Evolutionary conservation across 2,329 filamentous ascomycete genomes (phyloP).

Genomic region (Rutstroemia sp.): DNA sequence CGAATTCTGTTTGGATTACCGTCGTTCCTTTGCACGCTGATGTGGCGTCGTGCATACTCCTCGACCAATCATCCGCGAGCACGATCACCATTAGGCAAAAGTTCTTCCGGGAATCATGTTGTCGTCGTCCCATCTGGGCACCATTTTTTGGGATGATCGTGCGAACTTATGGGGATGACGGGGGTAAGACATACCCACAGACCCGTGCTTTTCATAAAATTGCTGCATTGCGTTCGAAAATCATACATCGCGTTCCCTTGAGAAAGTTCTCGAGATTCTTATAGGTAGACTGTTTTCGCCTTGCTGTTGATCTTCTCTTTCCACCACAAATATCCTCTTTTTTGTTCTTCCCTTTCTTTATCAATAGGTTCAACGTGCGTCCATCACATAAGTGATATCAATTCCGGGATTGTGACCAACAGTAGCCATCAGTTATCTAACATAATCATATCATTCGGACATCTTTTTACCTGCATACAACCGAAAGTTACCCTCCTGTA

Average conservation of each 20-base stretch:
- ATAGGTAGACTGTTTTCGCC: too few relatives aligned
- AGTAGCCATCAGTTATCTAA: neutral
- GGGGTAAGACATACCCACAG: neutral
- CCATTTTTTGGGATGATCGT: neutral
- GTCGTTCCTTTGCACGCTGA: slow-evolving; percentile 20
- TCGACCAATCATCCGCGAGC: slow-evolving; percentile 24
- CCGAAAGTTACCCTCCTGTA: slow-evolving; percentile 15
- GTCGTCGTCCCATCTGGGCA: slow-evolving; percentile 1
- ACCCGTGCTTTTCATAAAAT: neutral
- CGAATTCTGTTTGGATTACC: slow-evolving; percentile 14
- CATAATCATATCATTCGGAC: neutral
- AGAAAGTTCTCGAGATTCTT: too few relatives aligned
- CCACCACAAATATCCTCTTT: neutral
- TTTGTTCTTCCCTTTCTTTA: neutral
- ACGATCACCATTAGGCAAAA: slow-evolving; percentile 25
- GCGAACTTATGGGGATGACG: neutral
- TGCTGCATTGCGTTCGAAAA: neutral
- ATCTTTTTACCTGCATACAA: slow-evolving; percentile 24
- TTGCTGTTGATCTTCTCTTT: too few relatives aligned
- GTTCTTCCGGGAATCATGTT: neutral
- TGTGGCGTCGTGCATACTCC: slow-evolving; percentile 25
- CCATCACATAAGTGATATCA: neutral
- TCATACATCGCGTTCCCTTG: too few relatives aligned
- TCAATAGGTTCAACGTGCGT: too few relatives aligned
- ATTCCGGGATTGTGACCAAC: slow-evolving; percentile 1